Percentiles rank a stretch among this genome's conserved stretches.
Conservation (phyloP, 371 early-diverging fungal genomes). For the Gilbertella persicaria region DNA sequence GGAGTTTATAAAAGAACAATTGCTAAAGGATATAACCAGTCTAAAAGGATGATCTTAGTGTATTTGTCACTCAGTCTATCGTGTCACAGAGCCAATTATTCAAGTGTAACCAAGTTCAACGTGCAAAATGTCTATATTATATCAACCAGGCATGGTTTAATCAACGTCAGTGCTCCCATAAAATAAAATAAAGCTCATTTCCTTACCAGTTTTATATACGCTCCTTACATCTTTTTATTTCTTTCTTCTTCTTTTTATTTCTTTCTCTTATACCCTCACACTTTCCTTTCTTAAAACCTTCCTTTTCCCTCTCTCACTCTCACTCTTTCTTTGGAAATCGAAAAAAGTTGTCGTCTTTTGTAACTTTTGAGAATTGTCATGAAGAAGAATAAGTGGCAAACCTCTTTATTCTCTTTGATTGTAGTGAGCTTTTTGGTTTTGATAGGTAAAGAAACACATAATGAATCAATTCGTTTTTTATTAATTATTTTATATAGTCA, state of each 20-base stretch:
- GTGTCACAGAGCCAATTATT: not conserved
- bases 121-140: constrained; percentile 17
- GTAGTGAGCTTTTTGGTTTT: not conserved
- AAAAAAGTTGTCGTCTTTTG: not conserved
- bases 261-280: not conserved
- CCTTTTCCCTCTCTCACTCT: not conserved
- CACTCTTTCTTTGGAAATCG: not conserved
- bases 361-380: no score
- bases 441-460: not conserved
- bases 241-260: constrained; percentile 1
- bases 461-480: not conserved
- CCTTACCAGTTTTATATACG: constrained; percentile 1
- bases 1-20: constrained; percentile 18
- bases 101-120: constrained; percentile 16
- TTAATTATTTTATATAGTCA: not conserved
- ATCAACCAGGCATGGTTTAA: constrained; percentile 12
- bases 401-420: not conserved
- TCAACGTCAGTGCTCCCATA: constrained; percentile 17
- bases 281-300: constrained; percentile 1
- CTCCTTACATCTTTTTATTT: constrained; percentile 3
- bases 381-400: constrained; percentile 15
- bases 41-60: no score
- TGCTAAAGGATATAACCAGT: constrained; percentile 25
- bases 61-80: no score
- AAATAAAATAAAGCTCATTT: not conserved